Conservation (phyloP, 371 early-diverging fungal genomes). For the Mucor plumbeus region DNA sequence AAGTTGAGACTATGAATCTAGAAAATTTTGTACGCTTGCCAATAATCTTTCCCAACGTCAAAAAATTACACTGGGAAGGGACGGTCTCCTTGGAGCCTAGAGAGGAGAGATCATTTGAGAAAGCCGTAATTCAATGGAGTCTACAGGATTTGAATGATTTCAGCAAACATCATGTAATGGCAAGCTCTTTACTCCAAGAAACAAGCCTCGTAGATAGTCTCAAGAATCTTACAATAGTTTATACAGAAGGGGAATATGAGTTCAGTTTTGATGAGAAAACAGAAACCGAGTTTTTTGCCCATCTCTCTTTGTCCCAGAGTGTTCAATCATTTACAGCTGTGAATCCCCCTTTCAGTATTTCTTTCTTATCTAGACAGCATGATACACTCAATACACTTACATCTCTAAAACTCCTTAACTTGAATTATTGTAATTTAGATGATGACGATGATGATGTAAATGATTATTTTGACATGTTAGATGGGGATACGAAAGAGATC, state of each 20-base stretch:
- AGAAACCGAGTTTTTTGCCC: neutral
- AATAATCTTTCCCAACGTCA: neutral
- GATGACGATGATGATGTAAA: neutral
- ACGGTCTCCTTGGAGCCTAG: neutral
- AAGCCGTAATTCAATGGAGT: neutral
- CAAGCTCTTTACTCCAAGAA: neutral
- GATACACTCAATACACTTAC: neutral
- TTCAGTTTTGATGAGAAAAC: too few relatives aligned
- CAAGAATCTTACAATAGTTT: neutral
- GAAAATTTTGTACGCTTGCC: neutral
- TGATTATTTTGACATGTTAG: too few relatives aligned
- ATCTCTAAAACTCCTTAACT: neutral
- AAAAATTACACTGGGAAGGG: neutral
- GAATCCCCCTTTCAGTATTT: neutral
- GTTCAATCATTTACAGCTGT: neutral
- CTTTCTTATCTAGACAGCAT: neutral
- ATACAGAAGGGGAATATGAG: neutral
- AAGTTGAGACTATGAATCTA: neutral
- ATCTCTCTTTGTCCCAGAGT: neutral
- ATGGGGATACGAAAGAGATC: too few relatives aligned
- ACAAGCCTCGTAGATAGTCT: neutral
- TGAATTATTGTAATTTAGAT: neutral
- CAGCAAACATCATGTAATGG: neutral
- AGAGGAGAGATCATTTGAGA: neutral
- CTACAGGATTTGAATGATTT: neutral